Evolutionary conservation across 352 stramenopile genomes (phyloP).

Genomic region (Phytophthora capsici): DNA sequence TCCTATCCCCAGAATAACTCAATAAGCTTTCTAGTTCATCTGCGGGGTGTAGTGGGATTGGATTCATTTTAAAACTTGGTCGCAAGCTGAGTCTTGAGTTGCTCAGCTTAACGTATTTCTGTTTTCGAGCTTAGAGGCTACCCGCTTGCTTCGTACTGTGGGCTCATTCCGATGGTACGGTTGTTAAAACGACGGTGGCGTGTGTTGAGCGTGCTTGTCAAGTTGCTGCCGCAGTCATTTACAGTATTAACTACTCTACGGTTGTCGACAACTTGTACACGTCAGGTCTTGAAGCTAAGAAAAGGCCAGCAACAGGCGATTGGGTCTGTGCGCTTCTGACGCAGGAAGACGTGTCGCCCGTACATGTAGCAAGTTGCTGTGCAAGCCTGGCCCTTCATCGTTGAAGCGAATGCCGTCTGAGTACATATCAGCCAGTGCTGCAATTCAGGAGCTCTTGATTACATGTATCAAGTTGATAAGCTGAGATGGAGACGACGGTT

Average conservation of each 20-base stretch:
- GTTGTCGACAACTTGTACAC: slow-evolving; percentile 2
- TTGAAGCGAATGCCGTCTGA: slow-evolving; percentile 7
- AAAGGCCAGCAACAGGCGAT: slow-evolving; percentile 22
- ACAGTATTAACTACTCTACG: background rate
- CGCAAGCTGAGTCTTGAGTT: no score
- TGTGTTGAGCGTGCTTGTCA: slow-evolving; percentile 12
- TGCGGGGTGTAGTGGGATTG: no score
- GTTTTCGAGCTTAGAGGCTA: no score
- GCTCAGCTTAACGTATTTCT: no score
- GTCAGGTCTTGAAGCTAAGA: slow-evolving; percentile 2
- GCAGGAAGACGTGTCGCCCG: slow-evolving; percentile 22
- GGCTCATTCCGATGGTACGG: slow-evolving; percentile 13
- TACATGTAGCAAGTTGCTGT: slow-evolving; percentile 3
- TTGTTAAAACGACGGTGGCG: slow-evolving; percentile 1
- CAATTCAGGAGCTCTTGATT: slow-evolving; percentile 4
- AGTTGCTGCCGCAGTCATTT: background rate
- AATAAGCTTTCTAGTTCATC: no score
- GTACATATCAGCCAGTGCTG: slow-evolving; percentile 19
- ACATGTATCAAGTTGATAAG: no score
- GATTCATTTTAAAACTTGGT: no score
- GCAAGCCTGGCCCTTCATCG: slow-evolving; percentile 3
- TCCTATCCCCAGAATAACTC: no score
- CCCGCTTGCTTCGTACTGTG: no score
- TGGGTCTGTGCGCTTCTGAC: slow-evolving; percentile 22
- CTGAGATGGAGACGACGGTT: no score